Evolutionary conservation across 2,329 filamentous ascomycete species (phyloP), one percentile per base, ranked within the genome.

Genomic region (Fusarium bulbicola): DNA sequence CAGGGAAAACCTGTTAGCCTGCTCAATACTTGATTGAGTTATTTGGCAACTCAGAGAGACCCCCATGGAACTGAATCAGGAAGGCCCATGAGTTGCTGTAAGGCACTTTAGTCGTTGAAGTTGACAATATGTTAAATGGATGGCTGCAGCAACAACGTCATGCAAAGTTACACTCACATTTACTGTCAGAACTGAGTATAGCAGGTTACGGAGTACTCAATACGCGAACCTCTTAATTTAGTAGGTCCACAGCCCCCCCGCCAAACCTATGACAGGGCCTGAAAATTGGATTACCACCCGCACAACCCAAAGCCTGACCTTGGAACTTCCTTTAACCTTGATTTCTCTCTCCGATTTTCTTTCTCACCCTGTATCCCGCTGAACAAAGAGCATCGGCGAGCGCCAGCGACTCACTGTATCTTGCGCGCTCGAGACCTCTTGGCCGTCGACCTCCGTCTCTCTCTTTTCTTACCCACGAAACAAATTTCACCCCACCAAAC

Each of bases 191-290:
- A 30, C 47, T 24, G 28, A 47, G 45, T n/a, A 50, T 34, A 34
- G 47, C 20, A 50, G 24, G 43, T 60, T 63, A 30, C 28, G 28
- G 28, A 28, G 28, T 28, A 59, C 45, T 61, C 56, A 21, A 46
- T 26, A 46, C 26, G 18, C 52, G 40, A 40, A 63, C 63, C 26
- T 45, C 40, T 64, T 45, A 26, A 36, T 52, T 63, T 45, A 30
- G 58, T 65, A 63, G 66, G 60, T 59, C 66, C 66, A 69, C 79
- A 80, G 79, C 79, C 80, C 79, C 72, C 72, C 71, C 42, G 52
- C 66, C 66, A 70, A 69, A 69, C 66, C 66, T 69, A 65, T 69
- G 66, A 45, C 65, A 69, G 66, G 66, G 59, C 66, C 66, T 59
- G 66, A 69, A 69, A 69, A 69, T 69, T 72, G 68, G 69, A 72